phyloP scores from a whole-genome alignment of 352 stramenopile species.

The Globisporangium nodosum region DNA sequence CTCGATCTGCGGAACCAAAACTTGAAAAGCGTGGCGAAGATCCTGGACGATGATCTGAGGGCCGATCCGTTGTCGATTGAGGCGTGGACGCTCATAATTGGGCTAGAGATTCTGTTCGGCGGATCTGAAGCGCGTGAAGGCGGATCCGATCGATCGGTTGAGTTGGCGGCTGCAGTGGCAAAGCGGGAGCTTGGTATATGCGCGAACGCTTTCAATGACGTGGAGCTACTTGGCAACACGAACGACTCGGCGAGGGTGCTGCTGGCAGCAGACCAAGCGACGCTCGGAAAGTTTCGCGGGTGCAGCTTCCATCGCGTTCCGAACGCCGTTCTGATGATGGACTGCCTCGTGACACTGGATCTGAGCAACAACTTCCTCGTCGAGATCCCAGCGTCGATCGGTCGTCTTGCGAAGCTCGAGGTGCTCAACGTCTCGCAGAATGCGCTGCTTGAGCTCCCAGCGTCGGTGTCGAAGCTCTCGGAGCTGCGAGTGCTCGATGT shows the following conservation, averaged over 20 bases:
- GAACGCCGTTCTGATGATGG: conserved; percentile 29
- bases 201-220: conserved; percentile 7
- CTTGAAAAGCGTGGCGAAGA: conserved; percentile 30
- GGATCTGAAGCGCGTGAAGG: background rate
- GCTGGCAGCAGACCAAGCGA: background rate
- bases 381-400: conserved; percentile 33
- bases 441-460: conserved; percentile 34
- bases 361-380: conserved; percentile 46
- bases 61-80: conserved; percentile 32
- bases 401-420: conserved; percentile 26
- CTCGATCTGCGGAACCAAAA: conserved; percentile 34
- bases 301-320: conserved; percentile 21
- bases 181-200: conserved; percentile 29
- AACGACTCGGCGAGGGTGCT: conserved; percentile 7
- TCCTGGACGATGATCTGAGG: conserved; percentile 28
- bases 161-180: conserved; percentile 24
- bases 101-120: conserved; percentile 57
- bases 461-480: conserved; percentile 18
- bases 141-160: conserved; percentile 9
- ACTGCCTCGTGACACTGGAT: conserved; percentile 31
- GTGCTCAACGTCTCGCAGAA: conserved; percentile 60
- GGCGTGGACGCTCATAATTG: conserved; percentile 41
- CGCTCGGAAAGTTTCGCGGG: conserved; percentile 1
- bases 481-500: conserved; percentile 32
- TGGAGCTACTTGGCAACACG: conserved; percentile 16